Evolutionary conservation across 176 grass and related monocot genomes (phyloP).

Genomic region (Canna indica): DNA sequence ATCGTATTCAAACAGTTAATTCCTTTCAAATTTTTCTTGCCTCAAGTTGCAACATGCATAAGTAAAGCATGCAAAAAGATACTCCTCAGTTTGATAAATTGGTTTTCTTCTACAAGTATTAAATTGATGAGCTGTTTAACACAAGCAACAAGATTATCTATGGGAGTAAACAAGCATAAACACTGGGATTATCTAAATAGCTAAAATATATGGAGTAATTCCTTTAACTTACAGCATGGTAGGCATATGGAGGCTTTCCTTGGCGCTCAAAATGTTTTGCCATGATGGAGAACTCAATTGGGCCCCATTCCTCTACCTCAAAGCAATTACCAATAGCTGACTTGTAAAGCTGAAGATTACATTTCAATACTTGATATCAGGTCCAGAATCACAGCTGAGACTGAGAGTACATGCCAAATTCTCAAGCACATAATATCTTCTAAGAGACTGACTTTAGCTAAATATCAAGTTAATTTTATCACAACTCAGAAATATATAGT

Average conservation of each 20-base stretch:
- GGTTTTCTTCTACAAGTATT: too few relatives aligned
- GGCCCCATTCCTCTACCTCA: slow-evolving; percentile 83
- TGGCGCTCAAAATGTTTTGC: slow-evolving; percentile 83
- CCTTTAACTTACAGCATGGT: slow-evolving; percentile 56
- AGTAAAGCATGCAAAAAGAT: not conserved
- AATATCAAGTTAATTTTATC: too few relatives aligned
- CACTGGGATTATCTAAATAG: not conserved
- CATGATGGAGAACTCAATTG: slow-evolving; percentile 87
- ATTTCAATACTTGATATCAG: slow-evolving; percentile 15
- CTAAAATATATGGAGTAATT: not conserved
- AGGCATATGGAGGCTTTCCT: slow-evolving; percentile 85
- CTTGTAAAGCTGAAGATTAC: slow-evolving; percentile 66
- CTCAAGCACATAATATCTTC: not conserved
- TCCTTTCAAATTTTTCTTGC: not conserved
- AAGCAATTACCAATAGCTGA: slow-evolving; percentile 80
- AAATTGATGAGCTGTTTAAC: too few relatives aligned
- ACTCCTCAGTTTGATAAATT: not conserved
- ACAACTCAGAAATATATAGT: not conserved
- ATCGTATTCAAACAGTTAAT: not conserved
- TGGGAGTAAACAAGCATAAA: not conserved
- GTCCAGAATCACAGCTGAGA: not conserved
- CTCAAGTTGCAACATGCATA: not conserved
- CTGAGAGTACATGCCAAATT: not conserved
- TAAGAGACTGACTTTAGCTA: not conserved
- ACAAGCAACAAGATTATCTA: not conserved